Base-by-base conservation (phyloP, 345 rosid genomes). In the Sisymbrium irio region DNA sequence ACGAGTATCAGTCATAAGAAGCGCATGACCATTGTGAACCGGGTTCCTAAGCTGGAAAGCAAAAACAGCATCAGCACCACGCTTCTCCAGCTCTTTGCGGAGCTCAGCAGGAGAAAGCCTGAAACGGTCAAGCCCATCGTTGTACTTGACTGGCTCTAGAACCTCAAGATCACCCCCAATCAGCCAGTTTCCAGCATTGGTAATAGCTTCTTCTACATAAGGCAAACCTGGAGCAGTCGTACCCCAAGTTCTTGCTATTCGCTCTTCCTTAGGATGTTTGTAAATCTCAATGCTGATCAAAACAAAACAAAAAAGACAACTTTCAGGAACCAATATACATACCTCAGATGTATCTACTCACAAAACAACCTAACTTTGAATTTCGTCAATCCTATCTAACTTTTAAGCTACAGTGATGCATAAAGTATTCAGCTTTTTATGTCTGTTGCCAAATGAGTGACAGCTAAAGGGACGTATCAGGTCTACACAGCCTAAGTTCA, bases 31-130 rank as follows among this genome's bases (percentile, higher is more conserved):
- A 72, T 95, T 95, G 69, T 95, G 99, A 17, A 95, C 99, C 14
- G 99, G 99, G 76, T 95, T 95, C 77, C 99, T 88, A 18, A 95
- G 89, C 89, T 95, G 99, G 83, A 95, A 95, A 71, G 99, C 99
- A 81, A 95, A 95, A 14, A 95, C 96, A 22, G 99, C 99, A 82
- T 95, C 99, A 0, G 99, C 97, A 19, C 87, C 83, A 73, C 99
- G 91, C 83, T 70, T 89, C 10, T 83, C 82, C 17, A 95, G 80
- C 84, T 95, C 97, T 63, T 85, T 72, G 3, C 96, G 89, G 44
- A 95, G 91, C 69, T 89, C 82, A 10, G 91, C 83, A 36, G 99
- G 99, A 1, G 99, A 95, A 67, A 95, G 76, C 64, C 99, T 87
- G 62, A 84, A 95, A 13, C 83, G 92, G 77, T 95, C 97, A 40